A percentile compares a stretch with the other conserved stretches of the same genome.
Conservation (phyloP, 306 rosid species). For the Inga leiocalycina region DNA sequence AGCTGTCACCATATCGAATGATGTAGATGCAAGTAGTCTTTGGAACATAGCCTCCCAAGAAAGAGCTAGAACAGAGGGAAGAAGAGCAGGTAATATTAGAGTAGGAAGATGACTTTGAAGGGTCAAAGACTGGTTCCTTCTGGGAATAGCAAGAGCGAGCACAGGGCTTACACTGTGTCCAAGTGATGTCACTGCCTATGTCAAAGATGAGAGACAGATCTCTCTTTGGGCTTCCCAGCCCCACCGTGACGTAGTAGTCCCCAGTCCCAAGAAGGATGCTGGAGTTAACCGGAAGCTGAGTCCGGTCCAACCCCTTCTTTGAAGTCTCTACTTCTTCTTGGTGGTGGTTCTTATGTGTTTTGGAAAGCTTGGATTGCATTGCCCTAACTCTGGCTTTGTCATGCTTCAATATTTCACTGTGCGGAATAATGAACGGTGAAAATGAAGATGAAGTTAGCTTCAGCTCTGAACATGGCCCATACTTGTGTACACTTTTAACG, state of each 20-base stretch:
- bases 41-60: too few relatives aligned
- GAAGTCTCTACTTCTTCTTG: neutral
- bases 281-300: constrained; percentile 51
- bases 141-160: constrained; percentile 52
- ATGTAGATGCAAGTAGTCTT: neutral
- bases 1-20: neutral
- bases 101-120: constrained; percentile 47
- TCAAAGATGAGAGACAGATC: constrained; percentile 61
- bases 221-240: constrained; percentile 60
- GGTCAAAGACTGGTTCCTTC: constrained; percentile 49
- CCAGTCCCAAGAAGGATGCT: constrained; percentile 52
- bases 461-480: constrained; percentile 56
- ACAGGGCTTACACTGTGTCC: constrained; percentile 90
- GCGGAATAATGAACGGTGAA: neutral
- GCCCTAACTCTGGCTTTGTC: constrained; percentile 50
- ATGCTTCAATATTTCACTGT: constrained; percentile 37
- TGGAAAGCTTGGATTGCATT: constrained; percentile 38
- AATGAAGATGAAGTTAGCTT: constrained; percentile 18
- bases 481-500: constrained; percentile 55
- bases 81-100: constrained; percentile 56
- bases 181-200: constrained; percentile 71
- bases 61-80: constrained; percentile 20
- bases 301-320: neutral
- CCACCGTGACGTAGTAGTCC: constrained; percentile 64
- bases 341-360: neutral